Evolutionary conservation across 176 grass and related monocot species (phyloP).

Genomic region (Otatea glauca): DNA sequence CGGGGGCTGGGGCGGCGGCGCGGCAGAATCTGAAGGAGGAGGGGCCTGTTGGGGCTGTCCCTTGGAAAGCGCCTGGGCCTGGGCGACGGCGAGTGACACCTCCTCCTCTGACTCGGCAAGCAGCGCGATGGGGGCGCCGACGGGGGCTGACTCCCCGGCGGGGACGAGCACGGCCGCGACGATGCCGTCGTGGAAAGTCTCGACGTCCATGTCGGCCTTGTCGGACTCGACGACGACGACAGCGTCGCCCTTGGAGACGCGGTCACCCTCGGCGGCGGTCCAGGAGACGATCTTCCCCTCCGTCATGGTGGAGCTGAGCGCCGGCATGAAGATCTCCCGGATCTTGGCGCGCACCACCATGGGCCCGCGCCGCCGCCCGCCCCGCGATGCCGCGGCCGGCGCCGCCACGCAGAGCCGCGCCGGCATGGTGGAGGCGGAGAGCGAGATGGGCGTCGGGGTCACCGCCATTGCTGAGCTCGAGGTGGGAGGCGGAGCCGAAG

Average conservation of each 20-base stretch:
- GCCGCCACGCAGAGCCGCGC: conserved; percentile 30
- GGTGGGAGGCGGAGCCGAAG: neutral
- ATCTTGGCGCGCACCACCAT: conserved; percentile 86
- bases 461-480: conserved; percentile 52
- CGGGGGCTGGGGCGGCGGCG: neutral
- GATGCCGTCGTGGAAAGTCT: conserved; percentile 96
- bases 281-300: conserved; percentile 98
- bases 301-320: conserved; percentile 97
- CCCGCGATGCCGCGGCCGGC: neutral
- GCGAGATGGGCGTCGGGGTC: conserved; percentile 38
- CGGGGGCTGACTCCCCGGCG: conserved; percentile 71
- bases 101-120: conserved; percentile 96
- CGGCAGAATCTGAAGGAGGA: conserved; percentile 24
- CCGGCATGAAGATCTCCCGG: conserved; percentile 99
- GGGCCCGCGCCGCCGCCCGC: conserved; percentile 32
- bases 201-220: conserved; percentile 99
- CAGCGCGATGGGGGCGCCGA: conserved; percentile 90
- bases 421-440: conserved; percentile 42
- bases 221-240: conserved; percentile 96
- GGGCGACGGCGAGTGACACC: conserved; percentile 58
- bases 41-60: conserved; percentile 54
- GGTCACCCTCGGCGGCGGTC: conserved; percentile 77
- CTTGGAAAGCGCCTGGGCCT: conserved; percentile 65
- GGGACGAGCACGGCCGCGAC: conserved; percentile 85
- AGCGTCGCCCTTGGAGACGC: conserved; percentile 83